Evolutionary conservation across 768 basidiomycete genomes (phyloP), one percentile per base, ranked within the genome.

Genomic region (Auriscalpium microsporum): DNA sequence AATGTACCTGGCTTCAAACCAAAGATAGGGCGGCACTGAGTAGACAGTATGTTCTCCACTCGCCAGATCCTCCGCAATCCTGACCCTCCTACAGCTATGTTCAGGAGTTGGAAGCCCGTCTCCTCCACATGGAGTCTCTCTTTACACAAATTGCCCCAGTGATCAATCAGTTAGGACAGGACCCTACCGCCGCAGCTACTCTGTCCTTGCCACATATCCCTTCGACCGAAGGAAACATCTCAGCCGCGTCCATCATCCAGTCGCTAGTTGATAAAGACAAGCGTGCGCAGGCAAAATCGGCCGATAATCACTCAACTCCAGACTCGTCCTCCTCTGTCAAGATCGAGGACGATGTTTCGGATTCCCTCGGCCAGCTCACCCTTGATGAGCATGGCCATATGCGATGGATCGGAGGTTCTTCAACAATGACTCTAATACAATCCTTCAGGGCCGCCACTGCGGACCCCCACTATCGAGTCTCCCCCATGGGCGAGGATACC

Each of bases 391-490:
- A 91, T 61, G 90, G 90, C 35, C 89, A 91, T 69, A 83, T 89
- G 79, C 82, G 90, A 56, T 93, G 90, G 90, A 92, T 93, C 62
- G 90, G 90, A 44, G 87, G 90, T 52, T 92, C 91, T 5, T 92
- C 90, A 14, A 90, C 90, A 19, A 91, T 93, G 90, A 89, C 90
- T 7, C 78, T 93, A 62, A 90, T 93, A 48, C 90, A 92, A 65
- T 90, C 89, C 5, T 92, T 93, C 74, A 82, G 81, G 58, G 81
- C 86, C 46, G 71, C 86, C 59, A 89, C 87, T 21, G 79, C 86
- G 6, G 82, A 83, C 34, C 87, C 86, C 7, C 72, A 87, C 19
- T 80, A 86, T 65, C 86, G 87, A 56, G 80, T 87, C 55, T 91
- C 89, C 8, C 87, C 87, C 38, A 86, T 85, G 82, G 86, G 89